Percentiles rank a stretch among this genome's conserved stretches.
Conservation (phyloP, 805 yeast species). For the Groenewaldozyma salmanticensis region DNA sequence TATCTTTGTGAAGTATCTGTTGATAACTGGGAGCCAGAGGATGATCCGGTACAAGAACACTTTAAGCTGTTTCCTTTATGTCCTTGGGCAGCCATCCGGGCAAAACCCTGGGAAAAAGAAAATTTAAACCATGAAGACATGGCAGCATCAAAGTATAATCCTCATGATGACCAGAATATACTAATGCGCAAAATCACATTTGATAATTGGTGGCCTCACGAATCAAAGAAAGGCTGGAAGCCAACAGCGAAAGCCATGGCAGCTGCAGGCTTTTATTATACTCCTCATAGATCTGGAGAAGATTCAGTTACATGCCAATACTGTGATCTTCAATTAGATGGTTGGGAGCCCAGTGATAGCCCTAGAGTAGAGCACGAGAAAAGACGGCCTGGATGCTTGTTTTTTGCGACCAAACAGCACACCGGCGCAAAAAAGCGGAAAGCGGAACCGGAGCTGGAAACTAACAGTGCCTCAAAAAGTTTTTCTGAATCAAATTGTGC, state of each 20-base stretch:
- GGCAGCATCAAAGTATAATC: constrained; percentile 12
- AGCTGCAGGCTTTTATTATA: constrained; percentile 55
- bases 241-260: constrained; percentile 42
- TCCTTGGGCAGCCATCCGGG: constrained; percentile 24
- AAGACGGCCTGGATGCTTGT: constrained; percentile 34
- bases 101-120: constrained; percentile 17
- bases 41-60: constrained; percentile 45
- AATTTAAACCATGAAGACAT: constrained; percentile 8
- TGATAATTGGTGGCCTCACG: constrained; percentile 29
- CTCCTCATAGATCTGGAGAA: constrained; percentile 38
- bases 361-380: constrained; percentile 51
- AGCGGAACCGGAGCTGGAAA: background rate
- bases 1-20: constrained; percentile 45
- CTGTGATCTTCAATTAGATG: constrained; percentile 55
- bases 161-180: constrained; percentile 17
- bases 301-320: constrained; percentile 55
- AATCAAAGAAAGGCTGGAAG: constrained; percentile 28
- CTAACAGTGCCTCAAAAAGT: background rate
- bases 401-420: constrained; percentile 22
- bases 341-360: constrained; percentile 62
- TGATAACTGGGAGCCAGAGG: constrained; percentile 48
- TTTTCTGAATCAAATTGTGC: too few relatives aligned
- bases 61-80: constrained; percentile 28
- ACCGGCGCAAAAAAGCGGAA: background rate
- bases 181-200: constrained; percentile 20